Percentiles rank a stretch among this genome's conserved stretches.
These are phyloP conservation scores for Mallotus japonicus DNA, from an alignment of 441 rosid genomes.

Conservation along the genomic window DNA sequence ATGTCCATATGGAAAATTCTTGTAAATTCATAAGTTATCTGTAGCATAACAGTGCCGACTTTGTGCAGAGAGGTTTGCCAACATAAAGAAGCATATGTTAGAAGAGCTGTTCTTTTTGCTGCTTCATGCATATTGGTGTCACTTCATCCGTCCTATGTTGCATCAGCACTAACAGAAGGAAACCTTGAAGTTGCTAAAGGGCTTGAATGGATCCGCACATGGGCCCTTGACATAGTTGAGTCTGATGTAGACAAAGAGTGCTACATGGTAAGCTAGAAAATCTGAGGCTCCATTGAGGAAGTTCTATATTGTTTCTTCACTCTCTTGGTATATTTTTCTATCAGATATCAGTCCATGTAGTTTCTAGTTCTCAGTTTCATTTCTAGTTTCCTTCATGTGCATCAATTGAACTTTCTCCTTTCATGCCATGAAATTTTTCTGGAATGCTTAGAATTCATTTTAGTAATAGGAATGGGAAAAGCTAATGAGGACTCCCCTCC, in stretches of 20 bases:
- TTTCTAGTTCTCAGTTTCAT: background rate
- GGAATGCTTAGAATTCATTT: background rate
- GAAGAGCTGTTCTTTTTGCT: conserved; percentile 87
- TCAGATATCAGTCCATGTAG: conserved; percentile 8
- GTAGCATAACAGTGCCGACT: background rate
- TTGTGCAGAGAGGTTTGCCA: conserved; percentile 73
- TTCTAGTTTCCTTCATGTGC: background rate
- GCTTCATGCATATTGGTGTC: conserved; percentile 77
- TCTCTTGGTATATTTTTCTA: background rate
- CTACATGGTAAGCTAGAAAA: conserved; percentile 54
- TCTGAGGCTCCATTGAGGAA: background rate
- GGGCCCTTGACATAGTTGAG: conserved; percentile 78
- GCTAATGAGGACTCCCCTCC: background rate
- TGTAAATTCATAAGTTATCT: background rate
- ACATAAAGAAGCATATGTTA: conserved; percentile 91
- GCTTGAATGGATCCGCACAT: conserved; percentile 89
- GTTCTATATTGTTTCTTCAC: conserved; percentile 7
- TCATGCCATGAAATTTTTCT: background rate
- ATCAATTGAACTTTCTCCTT: background rate
- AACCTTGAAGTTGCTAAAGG: conserved; percentile 66
- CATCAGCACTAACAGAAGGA: conserved; percentile 72
- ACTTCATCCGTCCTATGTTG: conserved; percentile 78
- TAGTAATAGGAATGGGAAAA: background rate
- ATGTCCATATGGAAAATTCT: background rate
- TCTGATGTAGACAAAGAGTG: conserved; percentile 86